Base-by-base conservation (phyloP, 2,329 filamentous ascomycete species). In the Fusarium siculi region DNA sequence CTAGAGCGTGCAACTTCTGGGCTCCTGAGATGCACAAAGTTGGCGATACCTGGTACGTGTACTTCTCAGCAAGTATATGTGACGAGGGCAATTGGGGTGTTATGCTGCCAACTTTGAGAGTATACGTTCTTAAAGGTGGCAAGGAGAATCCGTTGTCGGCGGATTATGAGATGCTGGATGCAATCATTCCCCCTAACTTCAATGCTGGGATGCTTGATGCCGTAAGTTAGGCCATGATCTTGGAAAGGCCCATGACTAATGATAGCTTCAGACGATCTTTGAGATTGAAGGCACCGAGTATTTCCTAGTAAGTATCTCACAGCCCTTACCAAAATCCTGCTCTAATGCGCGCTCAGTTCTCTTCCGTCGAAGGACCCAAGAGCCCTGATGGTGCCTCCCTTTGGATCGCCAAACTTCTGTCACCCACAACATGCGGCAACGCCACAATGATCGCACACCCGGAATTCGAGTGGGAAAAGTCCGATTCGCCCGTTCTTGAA, bases 291-390 rank as follows among this genome's bases (percentile, higher is more conserved):
- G 40, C n/a, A 57, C 54, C 0, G 30, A 57, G n/a, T 57, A 57
- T 36, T 47, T 57, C 4, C 54, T 57, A 18, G 54, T 36, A 16
- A n/a, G 54, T 7, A 6, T n/a, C 1, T 3, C 0, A 3, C 7
- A 10, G 7, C 5, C n/a, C 14, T 23, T 14, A 1, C 5, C 1
- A 23, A 12, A 2, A 0, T 6, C 5, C 2, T 16, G 0, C 21
- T 9, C 54, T 57, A 4, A 57, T 1, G 10, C 1, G 1, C 6
- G 0, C 3, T 16, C 8, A 57, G 54, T 57, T 47, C 54, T 57
- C 54, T 32, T 57, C 54, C 2, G 54, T 57, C 11, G 30, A 57
- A 10, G 54, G 54, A 18, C 54, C 54, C 2, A 47, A 57, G 5
- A 57, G 54, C 3, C 54, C 54, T n/a, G 23, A 49, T n/a, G 54